A percentile compares a stretch with the other conserved stretches of the same genome.
These are phyloP conservation scores for Arctium minus DNA, from an alignment of 129 eudicot species.

Conservation along the genomic window DNA sequence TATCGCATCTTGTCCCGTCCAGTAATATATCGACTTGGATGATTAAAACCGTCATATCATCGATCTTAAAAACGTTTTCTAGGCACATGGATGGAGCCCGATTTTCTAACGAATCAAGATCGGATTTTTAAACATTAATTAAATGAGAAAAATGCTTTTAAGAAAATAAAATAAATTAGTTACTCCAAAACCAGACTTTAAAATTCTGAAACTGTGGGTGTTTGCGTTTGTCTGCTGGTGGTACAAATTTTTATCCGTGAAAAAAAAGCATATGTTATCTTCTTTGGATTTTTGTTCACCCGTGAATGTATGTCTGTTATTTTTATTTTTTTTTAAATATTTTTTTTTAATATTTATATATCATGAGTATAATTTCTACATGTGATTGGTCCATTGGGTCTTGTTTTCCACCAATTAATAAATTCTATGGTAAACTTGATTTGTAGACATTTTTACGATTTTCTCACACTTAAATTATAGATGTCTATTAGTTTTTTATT, in stretches of 20 bases:
- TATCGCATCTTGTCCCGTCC: neutral
- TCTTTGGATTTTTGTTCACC: slow-evolving; percentile 35
- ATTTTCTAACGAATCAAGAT: neutral
- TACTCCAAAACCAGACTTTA: slow-evolving; percentile 10
- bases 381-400: slow-evolving; percentile 14
- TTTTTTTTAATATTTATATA: neutral
- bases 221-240: slow-evolving; percentile 23
- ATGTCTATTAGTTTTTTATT: too few species aligned
- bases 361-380: neutral
- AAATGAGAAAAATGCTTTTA: neutral
- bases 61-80: neutral
- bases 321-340: neutral
- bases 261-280: slow-evolving; percentile 16
- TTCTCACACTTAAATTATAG: neutral
- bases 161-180: neutral
- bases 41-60: neutral
- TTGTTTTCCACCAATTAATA: slow-evolving; percentile 19
- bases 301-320: slow-evolving; percentile 26
- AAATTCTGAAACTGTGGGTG: slow-evolving; percentile 23
- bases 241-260: slow-evolving; percentile 23
- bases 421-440: neutral
- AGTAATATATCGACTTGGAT: neutral
- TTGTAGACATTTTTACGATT: neutral
- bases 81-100: neutral
- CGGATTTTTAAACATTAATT: neutral